These are phyloP conservation scores for Stellera chamaejasme DNA, from an alignment of 345 rosid genomes.

Conservation along the genomic window DNA sequence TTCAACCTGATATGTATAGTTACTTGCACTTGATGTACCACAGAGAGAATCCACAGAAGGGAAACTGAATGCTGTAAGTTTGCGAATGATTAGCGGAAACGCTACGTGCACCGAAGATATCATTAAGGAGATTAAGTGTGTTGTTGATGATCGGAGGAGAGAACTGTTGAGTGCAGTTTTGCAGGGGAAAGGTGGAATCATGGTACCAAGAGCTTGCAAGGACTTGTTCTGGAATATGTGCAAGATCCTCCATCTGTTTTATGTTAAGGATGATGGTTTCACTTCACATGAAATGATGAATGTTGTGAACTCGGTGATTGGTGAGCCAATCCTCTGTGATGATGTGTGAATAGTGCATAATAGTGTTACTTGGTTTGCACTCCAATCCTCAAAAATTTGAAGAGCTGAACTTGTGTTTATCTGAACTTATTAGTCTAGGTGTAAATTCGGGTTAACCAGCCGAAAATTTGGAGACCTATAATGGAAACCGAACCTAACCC, in stretches of 20 bases:
- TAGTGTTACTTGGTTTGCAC: too few relatives aligned
- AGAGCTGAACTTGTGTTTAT: too few relatives aligned
- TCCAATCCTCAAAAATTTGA: too few relatives aligned
- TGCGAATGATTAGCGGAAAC: constrained; percentile 37
- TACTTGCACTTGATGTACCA: constrained; percentile 5
- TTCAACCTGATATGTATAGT: background rate
- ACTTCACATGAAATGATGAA: constrained; percentile 36
- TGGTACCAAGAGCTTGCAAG: constrained; percentile 63
- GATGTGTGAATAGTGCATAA: background rate
- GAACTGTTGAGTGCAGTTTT: constrained; percentile 45
- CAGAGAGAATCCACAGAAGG: constrained; percentile 76
- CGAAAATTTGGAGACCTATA: too few relatives aligned
- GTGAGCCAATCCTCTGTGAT: constrained; percentile 28
- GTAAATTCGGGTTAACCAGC: too few relatives aligned
- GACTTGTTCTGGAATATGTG: constrained; percentile 75
- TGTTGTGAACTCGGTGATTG: constrained; percentile 39
- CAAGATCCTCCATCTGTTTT: constrained; percentile 59
- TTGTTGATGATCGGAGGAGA: constrained; percentile 26
- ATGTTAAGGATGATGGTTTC: constrained; percentile 74
- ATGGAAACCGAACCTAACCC: too few relatives aligned
- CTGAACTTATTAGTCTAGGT: too few relatives aligned
- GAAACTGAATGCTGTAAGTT: constrained; percentile 57
- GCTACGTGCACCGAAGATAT: constrained; percentile 26
- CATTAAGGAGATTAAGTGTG: constrained; percentile 21
- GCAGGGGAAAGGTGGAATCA: constrained; percentile 35